These are phyloP conservation scores for Termitomyces sp. DNA, from an alignment of 768 basidiomycete species.

Conservation along the genomic window DNA sequence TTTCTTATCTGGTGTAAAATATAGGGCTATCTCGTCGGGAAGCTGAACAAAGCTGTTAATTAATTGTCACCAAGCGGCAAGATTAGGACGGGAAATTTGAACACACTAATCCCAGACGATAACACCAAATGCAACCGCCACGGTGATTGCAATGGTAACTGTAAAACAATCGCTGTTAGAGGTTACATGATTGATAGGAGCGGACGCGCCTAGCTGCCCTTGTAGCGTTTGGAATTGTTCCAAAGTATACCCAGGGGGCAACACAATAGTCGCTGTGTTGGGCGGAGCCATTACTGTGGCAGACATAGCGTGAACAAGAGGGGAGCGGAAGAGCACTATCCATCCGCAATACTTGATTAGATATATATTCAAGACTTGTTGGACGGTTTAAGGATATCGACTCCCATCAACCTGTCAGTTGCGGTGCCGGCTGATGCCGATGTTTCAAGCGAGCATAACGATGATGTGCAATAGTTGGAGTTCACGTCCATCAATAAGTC, in stretches of 20 bases:
- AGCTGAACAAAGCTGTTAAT: conserved; percentile 20
- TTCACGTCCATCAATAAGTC: too few relatives aligned
- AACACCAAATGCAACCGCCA: conserved; percentile 23
- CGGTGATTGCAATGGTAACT: conserved; percentile 19
- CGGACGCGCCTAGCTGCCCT: conserved; percentile 10
- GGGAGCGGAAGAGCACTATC: not conserved
- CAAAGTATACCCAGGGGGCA: conserved; percentile 17
- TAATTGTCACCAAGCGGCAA: not conserved
- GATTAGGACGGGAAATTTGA: not conserved
- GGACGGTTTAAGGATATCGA: too few relatives aligned
- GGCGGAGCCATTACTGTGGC: conserved; percentile 3
- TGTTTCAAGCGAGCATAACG: too few relatives aligned
- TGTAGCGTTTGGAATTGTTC: conserved; percentile 15
- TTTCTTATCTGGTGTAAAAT: conserved; percentile 14
- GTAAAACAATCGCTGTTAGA: not conserved
- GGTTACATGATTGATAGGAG: not conserved
- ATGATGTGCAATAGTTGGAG: too few relatives aligned
- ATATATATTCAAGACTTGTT: not conserved
- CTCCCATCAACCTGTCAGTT: too few relatives aligned
- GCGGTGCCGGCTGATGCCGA: too few relatives aligned
- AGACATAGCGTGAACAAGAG: conserved; percentile 2
- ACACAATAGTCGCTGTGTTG: conserved; percentile 12
- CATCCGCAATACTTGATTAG: too few relatives aligned
- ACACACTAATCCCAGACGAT: conserved; percentile 28
- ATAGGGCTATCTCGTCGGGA: conserved; percentile 23